phyloP scores from a whole-genome alignment of 129 eudicot species.

The Ambrosia artemisiifolia region DNA sequence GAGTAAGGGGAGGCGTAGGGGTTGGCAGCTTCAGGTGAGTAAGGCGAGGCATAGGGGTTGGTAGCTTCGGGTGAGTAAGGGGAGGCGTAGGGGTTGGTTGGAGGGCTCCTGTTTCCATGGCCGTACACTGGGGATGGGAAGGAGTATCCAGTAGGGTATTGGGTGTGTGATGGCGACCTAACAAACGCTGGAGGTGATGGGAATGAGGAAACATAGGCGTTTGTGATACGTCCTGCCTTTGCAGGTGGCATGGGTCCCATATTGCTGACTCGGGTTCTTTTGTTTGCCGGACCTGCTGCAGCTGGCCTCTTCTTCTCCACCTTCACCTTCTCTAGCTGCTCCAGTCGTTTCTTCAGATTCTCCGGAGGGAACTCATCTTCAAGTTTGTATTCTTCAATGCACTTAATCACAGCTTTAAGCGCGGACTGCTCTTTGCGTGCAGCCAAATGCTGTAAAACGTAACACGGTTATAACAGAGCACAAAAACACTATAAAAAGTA shows the following conservation, averaged over 20 bases:
- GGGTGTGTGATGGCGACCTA: constrained; percentile 63
- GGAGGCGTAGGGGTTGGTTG: constrained; percentile 35
- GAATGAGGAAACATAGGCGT: constrained; percentile 90
- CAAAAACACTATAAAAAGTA: neutral
- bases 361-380: constrained; percentile 86
- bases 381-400: constrained; percentile 96
- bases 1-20: constrained; percentile 54
- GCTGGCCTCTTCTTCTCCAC: constrained; percentile 81
- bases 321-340: constrained; percentile 88
- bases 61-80: constrained; percentile 64
- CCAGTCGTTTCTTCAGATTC: constrained; percentile 82
- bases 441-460: constrained; percentile 61
- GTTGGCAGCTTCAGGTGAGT: constrained; percentile 17
- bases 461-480: neutral
- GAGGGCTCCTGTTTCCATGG: constrained; percentile 74
- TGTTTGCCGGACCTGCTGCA: constrained; percentile 72
- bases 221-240: constrained; percentile 94
- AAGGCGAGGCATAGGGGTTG: constrained; percentile 32
- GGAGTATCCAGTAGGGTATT: constrained; percentile 55
- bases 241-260: constrained; percentile 99
- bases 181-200: constrained; percentile 29
- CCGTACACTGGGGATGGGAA: constrained; percentile 49
- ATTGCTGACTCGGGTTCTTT: constrained; percentile 77
- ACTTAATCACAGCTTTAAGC: constrained; percentile 80
- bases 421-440: constrained; percentile 98